Conservation (phyloP, 1,139 yeast genomes). For the Pichiaceae sp. region DNA sequence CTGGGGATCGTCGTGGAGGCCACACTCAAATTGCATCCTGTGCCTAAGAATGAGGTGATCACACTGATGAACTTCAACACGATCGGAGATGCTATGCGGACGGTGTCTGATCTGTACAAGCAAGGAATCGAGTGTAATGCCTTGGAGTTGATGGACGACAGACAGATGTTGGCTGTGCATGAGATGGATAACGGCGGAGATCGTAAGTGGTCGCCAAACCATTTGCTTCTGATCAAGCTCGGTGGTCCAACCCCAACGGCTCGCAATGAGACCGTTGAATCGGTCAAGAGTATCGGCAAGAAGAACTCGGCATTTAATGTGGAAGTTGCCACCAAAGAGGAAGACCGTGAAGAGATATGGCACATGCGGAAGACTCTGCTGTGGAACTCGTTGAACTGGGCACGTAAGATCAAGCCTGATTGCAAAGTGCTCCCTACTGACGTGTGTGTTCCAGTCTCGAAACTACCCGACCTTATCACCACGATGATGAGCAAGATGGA, state of each 20-base stretch:
- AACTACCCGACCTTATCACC: constrained; percentile 35
- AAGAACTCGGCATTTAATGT: constrained; percentile 22
- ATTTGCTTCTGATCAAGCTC: constrained; percentile 68
- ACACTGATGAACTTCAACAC: constrained; percentile 50
- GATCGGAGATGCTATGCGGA: constrained; percentile 48
- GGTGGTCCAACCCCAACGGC: constrained; percentile 41
- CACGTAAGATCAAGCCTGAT: constrained; percentile 30
- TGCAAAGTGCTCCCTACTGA: constrained; percentile 52
- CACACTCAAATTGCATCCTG: constrained; percentile 48
- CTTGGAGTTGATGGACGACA: constrained; percentile 56
- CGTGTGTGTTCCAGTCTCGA: constrained; percentile 48
- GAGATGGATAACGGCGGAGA: constrained; percentile 36
- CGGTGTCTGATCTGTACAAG: constrained; percentile 45
- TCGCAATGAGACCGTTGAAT: constrained; percentile 14
- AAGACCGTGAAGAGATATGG: constrained; percentile 34
- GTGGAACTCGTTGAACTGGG: constrained; percentile 35
- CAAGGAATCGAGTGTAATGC: constrained; percentile 54
- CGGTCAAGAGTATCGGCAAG: constrained; percentile 17
- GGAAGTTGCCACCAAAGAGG: constrained; percentile 24
- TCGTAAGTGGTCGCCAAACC: constrained; percentile 62
- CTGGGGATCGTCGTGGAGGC: constrained; percentile 66
- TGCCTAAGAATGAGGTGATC: constrained; percentile 49
- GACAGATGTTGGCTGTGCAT: constrained; percentile 60
- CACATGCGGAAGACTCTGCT: constrained; percentile 36
- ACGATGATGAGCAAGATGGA: constrained; percentile 42